Conservation (phyloP, 2,329 filamentous ascomycete species). For the Colletotrichum camelliae region DNA sequence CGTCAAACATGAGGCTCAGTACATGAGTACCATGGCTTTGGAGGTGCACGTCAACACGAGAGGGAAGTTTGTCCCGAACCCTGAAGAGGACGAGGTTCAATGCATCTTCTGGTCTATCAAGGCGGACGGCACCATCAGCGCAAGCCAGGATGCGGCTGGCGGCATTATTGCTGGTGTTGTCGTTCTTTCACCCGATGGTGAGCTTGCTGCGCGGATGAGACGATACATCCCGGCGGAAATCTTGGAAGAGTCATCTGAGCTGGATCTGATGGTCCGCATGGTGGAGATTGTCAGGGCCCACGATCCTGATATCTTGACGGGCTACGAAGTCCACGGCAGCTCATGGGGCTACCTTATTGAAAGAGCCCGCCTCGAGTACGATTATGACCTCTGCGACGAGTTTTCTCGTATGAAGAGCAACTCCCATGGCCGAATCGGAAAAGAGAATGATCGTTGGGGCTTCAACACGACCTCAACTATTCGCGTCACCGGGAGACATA, state of each 20-base stretch:
- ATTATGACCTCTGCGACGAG: conserved; percentile 89
- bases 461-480: conserved; percentile 94
- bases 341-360: conserved; percentile 98
- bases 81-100: conserved; percentile 86
- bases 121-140: conserved; percentile 69
- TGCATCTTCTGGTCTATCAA: conserved; percentile 92
- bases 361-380: conserved; percentile 82
- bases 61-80: conserved; percentile 82
- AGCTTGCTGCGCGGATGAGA: conserved; percentile 64
- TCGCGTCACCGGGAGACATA: conserved; percentile 89
- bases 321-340: conserved; percentile 90
- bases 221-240: conserved; percentile 69
- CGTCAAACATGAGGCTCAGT: conserved; percentile 83
- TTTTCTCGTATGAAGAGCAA: conserved; percentile 87
- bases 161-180: conserved; percentile 73
- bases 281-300: conserved; percentile 82
- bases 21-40: conserved; percentile 96
- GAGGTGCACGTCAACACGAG: conserved; percentile 92
- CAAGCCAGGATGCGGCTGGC: conserved; percentile 47
- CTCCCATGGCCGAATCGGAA: conserved; percentile 83
- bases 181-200: conserved; percentile 68
- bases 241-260: conserved; percentile 77
- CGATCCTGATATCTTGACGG: conserved; percentile 92
- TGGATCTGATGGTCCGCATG: conserved; percentile 85
- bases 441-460: conserved; percentile 88